A percentile compares a stretch with the other conserved stretches of the same genome.
phyloP scores from a whole-genome alignment of 441 rosid genomes.

The Pelargonium cotyledonis region DNA sequence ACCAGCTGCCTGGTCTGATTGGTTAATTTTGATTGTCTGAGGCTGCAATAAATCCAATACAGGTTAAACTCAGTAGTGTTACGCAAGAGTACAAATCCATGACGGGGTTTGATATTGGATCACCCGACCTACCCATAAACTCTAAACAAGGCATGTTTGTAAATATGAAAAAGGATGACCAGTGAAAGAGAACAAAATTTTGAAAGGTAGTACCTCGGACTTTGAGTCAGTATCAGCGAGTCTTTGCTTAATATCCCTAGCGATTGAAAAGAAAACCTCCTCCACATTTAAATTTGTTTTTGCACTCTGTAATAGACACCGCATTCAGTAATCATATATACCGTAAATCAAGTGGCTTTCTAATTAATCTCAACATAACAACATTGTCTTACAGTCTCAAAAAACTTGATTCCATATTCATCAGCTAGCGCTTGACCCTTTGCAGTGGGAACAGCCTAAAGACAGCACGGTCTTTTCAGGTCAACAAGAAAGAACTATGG shows the following conservation, averaged over 20 bases:
- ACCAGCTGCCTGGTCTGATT: conserved; percentile 56
- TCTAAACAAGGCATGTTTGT: not conserved
- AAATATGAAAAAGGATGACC: not conserved
- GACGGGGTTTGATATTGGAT: not conserved
- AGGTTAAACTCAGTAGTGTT: not conserved
- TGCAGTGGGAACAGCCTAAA: conserved; percentile 70
- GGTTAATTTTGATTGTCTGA: conserved; percentile 80
- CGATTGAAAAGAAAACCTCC: conserved; percentile 89
- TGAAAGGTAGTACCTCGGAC: not conserved
- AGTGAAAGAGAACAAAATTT: not conserved
- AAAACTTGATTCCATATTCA: conserved; percentile 85
- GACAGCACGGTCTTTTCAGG: not conserved
- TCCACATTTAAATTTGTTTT: conserved; percentile 56
- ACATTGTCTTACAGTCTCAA: conserved; percentile 57
- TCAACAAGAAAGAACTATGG: not conserved
- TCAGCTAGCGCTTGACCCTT: conserved; percentile 93
- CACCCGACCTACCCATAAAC: conserved; percentile 49
- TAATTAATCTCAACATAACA: conserved; percentile 51
- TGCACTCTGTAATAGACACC: conserved; percentile 10
- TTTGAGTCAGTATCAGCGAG: conserved; percentile 22
- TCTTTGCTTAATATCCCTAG: conserved; percentile 80
- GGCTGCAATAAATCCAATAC: conserved; percentile 46
- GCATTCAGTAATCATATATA: not conserved
- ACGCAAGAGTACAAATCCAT: not conserved
- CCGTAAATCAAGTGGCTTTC: conserved; percentile 33